Conservation (phyloP, 2,329 filamentous ascomycete genomes). For the Aspergillus fumigatiaffinis region DNA sequence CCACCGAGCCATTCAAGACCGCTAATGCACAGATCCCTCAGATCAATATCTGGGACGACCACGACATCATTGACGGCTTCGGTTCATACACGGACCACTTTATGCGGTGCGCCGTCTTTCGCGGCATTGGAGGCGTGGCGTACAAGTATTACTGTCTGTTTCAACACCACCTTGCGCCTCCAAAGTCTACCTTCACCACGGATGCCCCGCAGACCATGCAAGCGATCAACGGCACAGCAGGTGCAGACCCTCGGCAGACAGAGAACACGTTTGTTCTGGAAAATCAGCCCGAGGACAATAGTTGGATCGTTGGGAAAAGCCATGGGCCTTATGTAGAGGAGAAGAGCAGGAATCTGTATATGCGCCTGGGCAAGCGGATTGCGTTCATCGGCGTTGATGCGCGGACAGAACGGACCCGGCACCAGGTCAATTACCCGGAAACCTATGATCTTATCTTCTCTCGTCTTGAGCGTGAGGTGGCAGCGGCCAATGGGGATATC, state of each 20-base stretch:
- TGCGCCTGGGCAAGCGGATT: constrained; percentile 62
- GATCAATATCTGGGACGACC: constrained; percentile 64
- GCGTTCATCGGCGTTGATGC: constrained; percentile 59
- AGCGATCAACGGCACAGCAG: constrained; percentile 47
- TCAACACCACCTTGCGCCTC: constrained; percentile 76
- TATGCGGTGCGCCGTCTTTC: constrained; percentile 62
- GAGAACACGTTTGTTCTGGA: constrained; percentile 69
- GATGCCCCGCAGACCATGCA: constrained; percentile 58
- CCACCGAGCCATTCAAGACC: constrained; percentile 58
- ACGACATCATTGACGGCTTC: constrained; percentile 65
- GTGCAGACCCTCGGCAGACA: constrained; percentile 65
- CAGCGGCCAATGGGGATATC: constrained; percentile 50
- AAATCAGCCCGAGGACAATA: constrained; percentile 57
- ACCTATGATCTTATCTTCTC: constrained; percentile 60
- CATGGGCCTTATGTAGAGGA: constrained; percentile 67
- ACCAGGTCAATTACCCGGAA: constrained; percentile 82
- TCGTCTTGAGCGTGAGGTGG: constrained; percentile 51
- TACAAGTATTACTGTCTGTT: constrained; percentile 63
- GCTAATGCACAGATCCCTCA: constrained; percentile 62
- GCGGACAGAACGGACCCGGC: constrained; percentile 73
- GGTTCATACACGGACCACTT: constrained; percentile 65
- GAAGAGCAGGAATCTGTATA: constrained; percentile 58
- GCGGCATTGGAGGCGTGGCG: constrained; percentile 58
- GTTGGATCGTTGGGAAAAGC: constrained; percentile 73
- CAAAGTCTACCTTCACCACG: constrained; percentile 79